Percentiles rank a stretch among this genome's conserved stretches.
These are phyloP conservation scores for Clonostachys rosea DNA, from an alignment of 2,329 filamentous ascomycete genomes.

Conservation along the genomic window DNA sequence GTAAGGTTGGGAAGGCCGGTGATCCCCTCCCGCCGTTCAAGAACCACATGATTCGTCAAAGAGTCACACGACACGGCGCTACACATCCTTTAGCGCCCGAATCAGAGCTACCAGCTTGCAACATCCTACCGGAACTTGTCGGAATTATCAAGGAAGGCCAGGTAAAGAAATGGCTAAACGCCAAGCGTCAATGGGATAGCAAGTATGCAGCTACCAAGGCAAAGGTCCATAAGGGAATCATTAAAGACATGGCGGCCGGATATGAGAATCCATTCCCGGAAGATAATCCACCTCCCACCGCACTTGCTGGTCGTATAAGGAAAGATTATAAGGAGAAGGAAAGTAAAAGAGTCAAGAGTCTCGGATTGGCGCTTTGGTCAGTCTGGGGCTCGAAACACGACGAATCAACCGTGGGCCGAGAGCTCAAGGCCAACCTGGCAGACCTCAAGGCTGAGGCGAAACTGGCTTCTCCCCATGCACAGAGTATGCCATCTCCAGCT, in stretches of 20 bases:
- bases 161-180: slow-evolving; percentile 76
- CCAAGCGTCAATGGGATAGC: slow-evolving; percentile 68
- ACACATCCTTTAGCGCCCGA: slow-evolving; percentile 64
- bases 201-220: slow-evolving; percentile 67
- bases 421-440: slow-evolving; percentile 45
- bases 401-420: slow-evolving; percentile 61
- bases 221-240: slow-evolving; percentile 67
- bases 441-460: slow-evolving; percentile 25
- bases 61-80: slow-evolving; percentile 73
- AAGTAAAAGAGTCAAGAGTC: slow-evolving; percentile 57
- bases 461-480: slow-evolving; percentile 30
- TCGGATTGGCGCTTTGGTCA: slow-evolving; percentile 79
- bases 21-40: slow-evolving; percentile 77
- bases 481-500: slow-evolving; percentile 32
- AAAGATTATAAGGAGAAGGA: slow-evolving; percentile 28
- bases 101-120: slow-evolving; percentile 61
- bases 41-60: slow-evolving; percentile 87
- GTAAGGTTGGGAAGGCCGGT: slow-evolving; percentile 75
- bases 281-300: slow-evolving; percentile 78
- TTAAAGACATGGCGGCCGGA: slow-evolving; percentile 67
- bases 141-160: slow-evolving; percentile 78
- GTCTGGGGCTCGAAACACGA: slow-evolving; percentile 89
- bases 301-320: slow-evolving; percentile 68
- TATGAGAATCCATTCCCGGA: slow-evolving; percentile 63
- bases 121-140: slow-evolving; percentile 57